Conservation (phyloP, 164 flowering plant species). For the Piper betle region DNA sequence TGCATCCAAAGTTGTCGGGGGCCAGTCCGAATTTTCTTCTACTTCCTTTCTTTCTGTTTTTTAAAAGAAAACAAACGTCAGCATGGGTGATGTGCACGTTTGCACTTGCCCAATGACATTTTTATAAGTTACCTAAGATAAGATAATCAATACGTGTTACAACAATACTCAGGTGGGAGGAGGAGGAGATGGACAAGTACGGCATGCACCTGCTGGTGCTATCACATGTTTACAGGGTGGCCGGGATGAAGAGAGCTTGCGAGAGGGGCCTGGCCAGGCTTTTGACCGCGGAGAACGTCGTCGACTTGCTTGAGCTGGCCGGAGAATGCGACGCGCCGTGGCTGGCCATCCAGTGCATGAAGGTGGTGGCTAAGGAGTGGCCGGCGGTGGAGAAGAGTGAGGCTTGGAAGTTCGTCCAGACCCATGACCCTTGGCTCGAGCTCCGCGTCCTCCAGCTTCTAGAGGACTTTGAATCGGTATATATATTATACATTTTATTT, state of each 20-base stretch:
- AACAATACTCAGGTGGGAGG: conserved; percentile 34
- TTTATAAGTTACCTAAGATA: neutral
- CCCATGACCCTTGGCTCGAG: conserved; percentile 76
- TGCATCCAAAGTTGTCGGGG: too few relatives aligned
- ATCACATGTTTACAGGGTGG: conserved; percentile 65
- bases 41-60: too few relatives aligned
- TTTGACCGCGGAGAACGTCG: conserved; percentile 57
- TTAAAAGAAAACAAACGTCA: too few relatives aligned
- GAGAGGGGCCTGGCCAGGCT: conserved; percentile 31
- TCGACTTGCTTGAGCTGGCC: conserved; percentile 76
- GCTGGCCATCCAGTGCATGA: conserved; percentile 72
- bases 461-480: conserved; percentile 69
- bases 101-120: neutral
- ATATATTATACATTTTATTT: too few relatives aligned
- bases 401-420: conserved; percentile 75
- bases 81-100: too few relatives aligned
- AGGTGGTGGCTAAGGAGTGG: conserved; percentile 36
- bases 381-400: conserved; percentile 65
- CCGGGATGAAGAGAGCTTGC: conserved; percentile 61
- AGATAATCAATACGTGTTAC: too few relatives aligned
- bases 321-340: conserved; percentile 73
- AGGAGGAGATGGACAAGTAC: conserved; percentile 54
- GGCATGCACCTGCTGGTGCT: conserved; percentile 76
- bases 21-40: too few relatives aligned
- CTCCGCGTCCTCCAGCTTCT: conserved; percentile 74